phyloP scores from a whole-genome alignment of 495 filamentous ascomycete genomes.

The Daldinia decipiens region DNA sequence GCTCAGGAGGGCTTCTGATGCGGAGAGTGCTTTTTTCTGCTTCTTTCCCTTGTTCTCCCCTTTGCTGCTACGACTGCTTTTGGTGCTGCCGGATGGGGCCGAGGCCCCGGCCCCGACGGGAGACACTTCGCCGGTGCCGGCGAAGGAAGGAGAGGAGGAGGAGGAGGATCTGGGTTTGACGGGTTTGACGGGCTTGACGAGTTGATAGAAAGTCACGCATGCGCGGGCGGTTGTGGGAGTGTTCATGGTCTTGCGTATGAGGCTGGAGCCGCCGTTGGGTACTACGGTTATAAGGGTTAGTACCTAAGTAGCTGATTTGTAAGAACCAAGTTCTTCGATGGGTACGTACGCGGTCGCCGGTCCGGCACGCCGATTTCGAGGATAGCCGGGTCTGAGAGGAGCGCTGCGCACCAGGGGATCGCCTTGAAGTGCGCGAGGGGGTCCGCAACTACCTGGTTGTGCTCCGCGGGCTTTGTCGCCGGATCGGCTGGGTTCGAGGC shows the following conservation, averaged over 20 bases:
- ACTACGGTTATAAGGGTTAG: conserved; percentile 27
- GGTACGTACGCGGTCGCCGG: conserved; percentile 49
- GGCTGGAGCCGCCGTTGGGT: conserved; percentile 58
- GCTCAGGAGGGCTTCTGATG: conserved; percentile 12
- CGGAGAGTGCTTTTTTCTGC: conserved; percentile 5
- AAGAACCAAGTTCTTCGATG: neutral
- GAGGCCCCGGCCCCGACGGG: conserved; percentile 13
- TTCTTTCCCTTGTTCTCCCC: neutral
- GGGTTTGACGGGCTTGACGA: conserved; percentile 37
- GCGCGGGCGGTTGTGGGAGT: conserved; percentile 59
- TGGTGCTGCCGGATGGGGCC: neutral
- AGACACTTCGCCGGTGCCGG: neutral
- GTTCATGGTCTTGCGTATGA: conserved; percentile 67
- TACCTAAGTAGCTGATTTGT: neutral
- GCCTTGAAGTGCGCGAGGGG: conserved; percentile 57
- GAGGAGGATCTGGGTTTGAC: conserved; percentile 1
- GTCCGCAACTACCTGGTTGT: conserved; percentile 38
- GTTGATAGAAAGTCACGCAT: conserved; percentile 57
- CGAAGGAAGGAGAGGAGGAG: neutral
- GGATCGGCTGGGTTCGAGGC: neutral
- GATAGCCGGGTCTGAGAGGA: conserved; percentile 57
- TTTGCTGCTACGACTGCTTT: neutral
- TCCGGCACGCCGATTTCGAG: conserved; percentile 53
- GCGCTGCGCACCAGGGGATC: conserved; percentile 66
- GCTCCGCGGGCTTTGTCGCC: conserved; percentile 6